phyloP scores from a whole-genome alignment of 2,329 filamentous ascomycete genomes.

The Hymenoscyphus salicellus region DNA sequence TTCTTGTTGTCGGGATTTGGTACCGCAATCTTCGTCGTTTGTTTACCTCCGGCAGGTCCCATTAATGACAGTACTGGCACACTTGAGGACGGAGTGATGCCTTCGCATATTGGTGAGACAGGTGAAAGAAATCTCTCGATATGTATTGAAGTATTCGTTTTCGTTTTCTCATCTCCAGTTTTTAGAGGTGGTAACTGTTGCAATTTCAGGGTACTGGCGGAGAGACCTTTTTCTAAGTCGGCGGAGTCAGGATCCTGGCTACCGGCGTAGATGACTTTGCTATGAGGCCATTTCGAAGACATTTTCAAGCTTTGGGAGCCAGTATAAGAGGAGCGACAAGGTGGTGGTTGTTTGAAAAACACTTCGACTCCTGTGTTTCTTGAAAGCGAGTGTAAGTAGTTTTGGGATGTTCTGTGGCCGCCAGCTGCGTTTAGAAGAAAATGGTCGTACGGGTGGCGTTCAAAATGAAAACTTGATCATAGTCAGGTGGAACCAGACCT shows the following conservation, averaged over 20 bases:
- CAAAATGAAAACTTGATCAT: constrained; percentile 10
- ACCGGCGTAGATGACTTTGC: constrained; percentile 13
- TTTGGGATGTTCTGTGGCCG: not conserved
- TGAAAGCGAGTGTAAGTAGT: constrained; percentile 5
- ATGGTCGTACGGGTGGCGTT: constrained; percentile 5
- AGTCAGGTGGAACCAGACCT: constrained; percentile 8
- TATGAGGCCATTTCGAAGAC: constrained; percentile 26
- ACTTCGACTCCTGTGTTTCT: not conserved
- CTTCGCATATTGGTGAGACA: constrained; percentile 36
- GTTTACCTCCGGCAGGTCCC: constrained; percentile 21
- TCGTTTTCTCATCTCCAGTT: constrained; percentile 18
- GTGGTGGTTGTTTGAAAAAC: not conserved
- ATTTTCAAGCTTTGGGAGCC: constrained; percentile 18
- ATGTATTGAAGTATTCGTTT: constrained; percentile 21
- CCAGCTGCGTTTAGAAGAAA: constrained; percentile 7
- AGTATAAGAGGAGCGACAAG: constrained; percentile 9
- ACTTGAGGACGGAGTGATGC: constrained; percentile 34
- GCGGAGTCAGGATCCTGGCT: constrained; percentile 23
- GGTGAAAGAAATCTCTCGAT: constrained; percentile 28
- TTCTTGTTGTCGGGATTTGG: constrained; percentile 13
- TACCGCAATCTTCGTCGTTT: constrained; percentile 10
- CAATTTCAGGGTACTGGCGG: constrained; percentile 29
- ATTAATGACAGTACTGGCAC: constrained; percentile 31
- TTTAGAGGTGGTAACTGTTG: constrained; percentile 27
- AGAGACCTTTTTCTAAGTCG: constrained; percentile 40